These are phyloP conservation scores for Euphorbia pulcherrima DNA, from an alignment of 345 rosid species.

Conservation along the genomic window DNA sequence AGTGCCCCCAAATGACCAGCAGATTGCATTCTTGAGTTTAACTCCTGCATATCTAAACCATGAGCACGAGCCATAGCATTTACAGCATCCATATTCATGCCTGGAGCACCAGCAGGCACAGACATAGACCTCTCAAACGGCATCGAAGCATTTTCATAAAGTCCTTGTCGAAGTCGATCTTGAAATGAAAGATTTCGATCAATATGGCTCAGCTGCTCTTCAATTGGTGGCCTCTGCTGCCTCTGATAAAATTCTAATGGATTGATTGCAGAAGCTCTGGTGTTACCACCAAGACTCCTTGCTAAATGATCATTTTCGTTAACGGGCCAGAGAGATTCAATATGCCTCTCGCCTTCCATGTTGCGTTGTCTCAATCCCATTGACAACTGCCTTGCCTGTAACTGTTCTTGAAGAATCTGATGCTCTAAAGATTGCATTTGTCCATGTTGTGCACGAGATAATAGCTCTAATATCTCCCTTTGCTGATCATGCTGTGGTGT, in stretches of 20 bases:
- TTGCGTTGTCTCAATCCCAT: constrained; percentile 48
- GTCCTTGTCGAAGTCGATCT: constrained; percentile 43
- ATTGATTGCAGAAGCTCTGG: constrained; percentile 35
- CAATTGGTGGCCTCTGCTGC: constrained; percentile 39
- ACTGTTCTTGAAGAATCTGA: constrained; percentile 64
- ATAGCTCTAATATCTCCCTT: constrained; percentile 54
- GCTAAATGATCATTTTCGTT: constrained; percentile 11
- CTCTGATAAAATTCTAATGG: constrained; percentile 44
- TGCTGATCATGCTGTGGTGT: constrained; percentile 48
- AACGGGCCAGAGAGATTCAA: constrained; percentile 20
- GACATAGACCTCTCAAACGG: constrained; percentile 50
- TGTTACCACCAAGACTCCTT: constrained; percentile 4
- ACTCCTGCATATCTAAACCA: constrained; percentile 44
- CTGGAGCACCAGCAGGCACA: constrained; percentile 41
- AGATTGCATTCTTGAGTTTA: constrained; percentile 33
- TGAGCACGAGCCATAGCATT: constrained; percentile 40
- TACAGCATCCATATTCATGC: constrained; percentile 43
- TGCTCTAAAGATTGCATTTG: constrained; percentile 54
- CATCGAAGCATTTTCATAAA: constrained; percentile 40
- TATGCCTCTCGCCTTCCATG: constrained; percentile 47
- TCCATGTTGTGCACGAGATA: constrained; percentile 53
- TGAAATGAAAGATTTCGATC: constrained; percentile 44
- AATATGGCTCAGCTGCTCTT: constrained; percentile 45
- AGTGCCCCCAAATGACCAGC: constrained; percentile 41
- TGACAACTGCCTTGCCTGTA: constrained; percentile 45